These are phyloP conservation scores for Moesziomyces antarcticus DNA, from an alignment of 1,284 basidiomycete species.

Conservation along the genomic window DNA sequence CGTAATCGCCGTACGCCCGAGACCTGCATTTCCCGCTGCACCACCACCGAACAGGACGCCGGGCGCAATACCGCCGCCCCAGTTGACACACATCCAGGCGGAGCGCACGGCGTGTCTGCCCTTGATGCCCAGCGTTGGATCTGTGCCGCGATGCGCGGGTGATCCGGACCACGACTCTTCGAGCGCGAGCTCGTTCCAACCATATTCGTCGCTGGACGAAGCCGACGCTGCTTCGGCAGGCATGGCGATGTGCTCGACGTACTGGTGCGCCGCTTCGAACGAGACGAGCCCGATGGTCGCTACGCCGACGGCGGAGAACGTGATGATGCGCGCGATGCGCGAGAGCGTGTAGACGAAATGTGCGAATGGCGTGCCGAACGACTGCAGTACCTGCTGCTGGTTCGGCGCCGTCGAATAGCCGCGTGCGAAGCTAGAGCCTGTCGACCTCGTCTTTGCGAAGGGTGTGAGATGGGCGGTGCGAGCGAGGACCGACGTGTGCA, in stretches of 20 bases:
- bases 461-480: neutral
- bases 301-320: constrained; percentile 50
- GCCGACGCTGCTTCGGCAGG: constrained; percentile 13
- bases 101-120: constrained; percentile 60
- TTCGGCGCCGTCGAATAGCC: constrained; percentile 48
- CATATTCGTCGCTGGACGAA: constrained; percentile 30
- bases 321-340: constrained; percentile 62
- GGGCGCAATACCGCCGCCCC: constrained; percentile 64
- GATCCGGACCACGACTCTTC: constrained; percentile 52
- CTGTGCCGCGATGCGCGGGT: constrained; percentile 36
- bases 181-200: constrained; percentile 35
- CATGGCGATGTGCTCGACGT: constrained; percentile 62
- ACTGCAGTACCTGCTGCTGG: constrained; percentile 45
- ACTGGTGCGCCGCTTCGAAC: constrained; percentile 64
- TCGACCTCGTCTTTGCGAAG: no score
- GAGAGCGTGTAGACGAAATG: constrained; percentile 60
- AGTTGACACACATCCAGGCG: constrained; percentile 63
- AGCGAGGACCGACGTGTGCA: neutral
- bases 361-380: constrained; percentile 57
- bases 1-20: constrained; percentile 35
- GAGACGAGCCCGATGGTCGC: constrained; percentile 38
- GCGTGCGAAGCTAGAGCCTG: neutral
- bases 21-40: constrained; percentile 20
- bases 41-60: constrained; percentile 44
- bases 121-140: constrained; percentile 56